Percentiles rank a stretch among this genome's conserved stretches.
Conservation (phyloP, 768 basidiomycete species). For the Lactarius vividus region DNA sequence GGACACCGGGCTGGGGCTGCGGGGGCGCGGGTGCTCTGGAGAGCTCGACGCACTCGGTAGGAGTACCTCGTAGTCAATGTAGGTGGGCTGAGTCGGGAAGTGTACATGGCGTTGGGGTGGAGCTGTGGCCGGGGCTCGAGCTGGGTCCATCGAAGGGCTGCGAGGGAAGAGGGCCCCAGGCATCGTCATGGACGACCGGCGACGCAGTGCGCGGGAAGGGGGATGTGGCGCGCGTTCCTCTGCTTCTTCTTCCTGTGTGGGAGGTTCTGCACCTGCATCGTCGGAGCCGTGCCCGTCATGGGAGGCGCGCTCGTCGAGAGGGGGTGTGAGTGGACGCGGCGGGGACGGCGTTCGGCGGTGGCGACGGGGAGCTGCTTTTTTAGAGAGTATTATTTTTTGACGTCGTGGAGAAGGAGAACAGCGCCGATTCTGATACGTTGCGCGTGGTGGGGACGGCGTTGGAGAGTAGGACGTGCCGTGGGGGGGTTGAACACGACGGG, state of each 20-base stretch:
- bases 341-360: neutral
- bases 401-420: conserved; percentile 6
- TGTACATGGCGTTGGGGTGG: conserved; percentile 40
- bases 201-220: conserved; percentile 36
- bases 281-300: neutral
- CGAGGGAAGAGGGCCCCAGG: conserved; percentile 77
- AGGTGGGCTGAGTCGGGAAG: conserved; percentile 32
- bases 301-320: neutral
- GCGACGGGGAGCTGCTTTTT: neutral
- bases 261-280: conserved; percentile 24
- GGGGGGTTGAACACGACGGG: conserved; percentile 7
- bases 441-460: conserved; percentile 3
- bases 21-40: neutral
- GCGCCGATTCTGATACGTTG: neutral
- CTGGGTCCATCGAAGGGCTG: conserved; percentile 53
- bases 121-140: conserved; percentile 35
- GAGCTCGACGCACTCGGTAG: conserved; percentile 21
- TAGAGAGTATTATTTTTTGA: neutral
- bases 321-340: neutral
- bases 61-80: conserved; percentile 17
- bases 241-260: conserved; percentile 25
- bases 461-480: conserved; percentile 19
- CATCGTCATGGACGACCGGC: conserved; percentile 59
- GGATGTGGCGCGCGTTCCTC: conserved; percentile 34
- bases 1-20: neutral